Conservation (phyloP, 1,284 basidiomycete species). For the Rhodofomes roseus region DNA sequence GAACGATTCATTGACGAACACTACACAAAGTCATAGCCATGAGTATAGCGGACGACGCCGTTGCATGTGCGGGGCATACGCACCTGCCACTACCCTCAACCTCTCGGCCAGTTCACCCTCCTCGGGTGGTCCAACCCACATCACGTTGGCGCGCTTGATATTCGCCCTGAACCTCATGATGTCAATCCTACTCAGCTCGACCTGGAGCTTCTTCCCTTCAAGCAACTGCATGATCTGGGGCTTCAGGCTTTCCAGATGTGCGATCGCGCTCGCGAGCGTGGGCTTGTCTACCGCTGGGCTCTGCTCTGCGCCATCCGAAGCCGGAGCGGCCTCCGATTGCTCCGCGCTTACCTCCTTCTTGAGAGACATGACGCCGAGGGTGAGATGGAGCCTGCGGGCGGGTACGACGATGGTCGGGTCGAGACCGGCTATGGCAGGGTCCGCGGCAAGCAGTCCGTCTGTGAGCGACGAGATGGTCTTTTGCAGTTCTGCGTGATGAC, state of each 20-base stretch:
- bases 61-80: conserved; percentile 12
- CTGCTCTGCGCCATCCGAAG: not conserved
- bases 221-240: conserved; percentile 37
- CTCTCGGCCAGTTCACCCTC: conserved; percentile 22
- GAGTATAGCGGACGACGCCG: not conserved
- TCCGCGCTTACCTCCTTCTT: conserved; percentile 2
- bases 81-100: conserved; percentile 41
- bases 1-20: conserved; percentile 45
- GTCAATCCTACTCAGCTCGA: conserved; percentile 47
- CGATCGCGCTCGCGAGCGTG: conserved; percentile 44
- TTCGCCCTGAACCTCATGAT: conserved; percentile 45
- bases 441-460: conserved; percentile 31
- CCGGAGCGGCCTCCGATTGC: not conserved
- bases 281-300: not conserved
- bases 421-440: conserved; percentile 47
- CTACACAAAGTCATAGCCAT: conserved; percentile 20
- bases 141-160: conserved; percentile 46
- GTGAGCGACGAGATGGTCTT: conserved; percentile 43
- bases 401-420: conserved; percentile 56
- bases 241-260: conserved; percentile 43
- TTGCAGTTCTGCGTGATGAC: conserved; percentile 46
- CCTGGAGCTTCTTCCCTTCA: conserved; percentile 26
- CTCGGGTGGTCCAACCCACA: conserved; percentile 49
- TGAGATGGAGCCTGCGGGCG: conserved; percentile 62
- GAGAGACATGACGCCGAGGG: conserved; percentile 68